phyloP scores from a whole-genome alignment of 106 monocot species.

The Chionographis japonica region DNA sequence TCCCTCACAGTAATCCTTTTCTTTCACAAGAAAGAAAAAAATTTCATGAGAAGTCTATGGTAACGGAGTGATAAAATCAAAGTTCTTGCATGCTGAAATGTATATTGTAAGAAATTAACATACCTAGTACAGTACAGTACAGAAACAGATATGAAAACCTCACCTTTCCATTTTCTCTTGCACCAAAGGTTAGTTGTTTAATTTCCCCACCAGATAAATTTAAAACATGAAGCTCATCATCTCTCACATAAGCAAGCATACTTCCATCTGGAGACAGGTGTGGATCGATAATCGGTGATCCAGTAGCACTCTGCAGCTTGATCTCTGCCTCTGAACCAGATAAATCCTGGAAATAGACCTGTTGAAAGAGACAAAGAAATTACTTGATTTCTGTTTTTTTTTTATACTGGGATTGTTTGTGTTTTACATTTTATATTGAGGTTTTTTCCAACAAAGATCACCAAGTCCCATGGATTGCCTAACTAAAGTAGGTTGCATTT shows the following conservation, averaged over 20 bases:
- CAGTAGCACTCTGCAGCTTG: conserved; percentile 44
- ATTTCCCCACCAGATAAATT: conserved; percentile 40
- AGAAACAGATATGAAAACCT: neutral
- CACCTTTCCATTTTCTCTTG: conserved; percentile 79
- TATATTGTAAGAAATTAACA: no score
- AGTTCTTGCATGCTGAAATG: no score
- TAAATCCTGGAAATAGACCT: conserved; percentile 86
- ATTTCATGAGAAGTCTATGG: no score
- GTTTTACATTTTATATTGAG: no score
- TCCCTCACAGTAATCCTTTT: no score
- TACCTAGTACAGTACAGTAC: neutral
- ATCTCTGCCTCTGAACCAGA: conserved; percentile 60
- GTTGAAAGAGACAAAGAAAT: conserved; percentile 8
- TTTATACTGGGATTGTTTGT: neutral
- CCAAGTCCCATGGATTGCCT: no score
- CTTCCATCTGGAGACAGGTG: conserved; percentile 90
- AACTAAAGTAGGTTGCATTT: no score
- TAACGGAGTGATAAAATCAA: no score
- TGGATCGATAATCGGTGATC: conserved; percentile 85
- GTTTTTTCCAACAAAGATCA: no score
- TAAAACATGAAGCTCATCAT: conserved; percentile 71
- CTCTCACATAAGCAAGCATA: conserved; percentile 79
- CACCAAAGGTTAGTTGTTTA: conserved; percentile 69
- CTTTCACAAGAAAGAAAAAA: no score
- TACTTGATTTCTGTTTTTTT: neutral